These are phyloP conservation scores for Ormosia semicastrata DNA, from an alignment of 306 rosid species.

Conservation along the genomic window DNA sequence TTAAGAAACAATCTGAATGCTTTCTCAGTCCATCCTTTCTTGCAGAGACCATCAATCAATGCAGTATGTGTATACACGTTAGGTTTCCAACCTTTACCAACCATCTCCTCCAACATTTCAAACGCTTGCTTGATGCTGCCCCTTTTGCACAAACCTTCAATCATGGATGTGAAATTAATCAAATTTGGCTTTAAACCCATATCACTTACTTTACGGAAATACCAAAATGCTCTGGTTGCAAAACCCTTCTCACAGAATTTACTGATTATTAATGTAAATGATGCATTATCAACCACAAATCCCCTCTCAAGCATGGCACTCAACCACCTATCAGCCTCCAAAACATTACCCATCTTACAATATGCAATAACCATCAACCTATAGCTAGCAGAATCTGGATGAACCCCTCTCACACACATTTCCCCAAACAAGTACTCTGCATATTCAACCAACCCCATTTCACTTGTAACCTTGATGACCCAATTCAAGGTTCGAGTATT, in stretches of 20 bases:
- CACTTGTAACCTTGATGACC: conserved; percentile 34
- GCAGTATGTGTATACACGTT: conserved; percentile 81
- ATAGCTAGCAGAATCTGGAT: conserved; percentile 62
- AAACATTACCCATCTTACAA: conserved; percentile 51
- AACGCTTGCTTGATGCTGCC: conserved; percentile 95
- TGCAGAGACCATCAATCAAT: conserved; percentile 81
- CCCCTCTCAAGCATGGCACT: conserved; percentile 64
- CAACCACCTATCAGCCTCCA: conserved; percentile 84
- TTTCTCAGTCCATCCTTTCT: conserved; percentile 97
- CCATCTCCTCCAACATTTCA: conserved; percentile 98
- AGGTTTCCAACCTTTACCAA: conserved; percentile 86
- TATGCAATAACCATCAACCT: conserved; percentile 67
- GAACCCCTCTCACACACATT: conserved; percentile 75
- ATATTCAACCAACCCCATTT: conserved; percentile 55
- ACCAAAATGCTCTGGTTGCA: conserved; percentile 60
- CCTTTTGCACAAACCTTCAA: conserved; percentile 81
- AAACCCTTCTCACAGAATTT: conserved; percentile 58
- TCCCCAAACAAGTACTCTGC: conserved; percentile 80
- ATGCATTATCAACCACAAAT: conserved; percentile 65
- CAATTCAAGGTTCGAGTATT: conserved; percentile 57
- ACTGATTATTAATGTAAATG: conserved; percentile 55
- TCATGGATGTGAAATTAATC: conserved; percentile 70
- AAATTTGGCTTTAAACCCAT: conserved; percentile 79
- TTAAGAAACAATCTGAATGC: conserved; percentile 89
- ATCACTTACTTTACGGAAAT: conserved; percentile 53